Evolutionary conservation across 1,139 yeast species (phyloP), one percentile per base, ranked within the genome.

Genomic region (Hansenula lynferdii): DNA sequence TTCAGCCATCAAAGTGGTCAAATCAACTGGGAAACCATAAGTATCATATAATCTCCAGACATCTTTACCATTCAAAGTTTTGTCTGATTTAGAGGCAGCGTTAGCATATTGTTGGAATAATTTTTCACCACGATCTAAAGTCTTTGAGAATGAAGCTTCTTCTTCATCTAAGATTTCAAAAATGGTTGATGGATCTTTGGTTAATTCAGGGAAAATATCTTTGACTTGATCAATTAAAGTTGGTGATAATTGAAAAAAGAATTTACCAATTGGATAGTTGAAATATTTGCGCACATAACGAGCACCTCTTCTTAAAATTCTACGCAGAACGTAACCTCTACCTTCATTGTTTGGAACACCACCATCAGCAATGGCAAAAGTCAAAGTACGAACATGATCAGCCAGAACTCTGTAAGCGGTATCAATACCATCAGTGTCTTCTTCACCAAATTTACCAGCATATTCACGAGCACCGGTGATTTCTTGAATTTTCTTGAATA

Each of bases 301-400:
- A 34, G 96, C 86, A 56, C 98, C 99, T 71, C 99, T 84, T 72
- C 99, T 85, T 57, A 92, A 73, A 53, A 92, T 89, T 69, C 99
- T 84, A 70, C 99, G 83, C 59, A 92, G 70, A 29, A 92, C 99
- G 57, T 92, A 92, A 52, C 99, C 99, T 68, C 98, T 84, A 55
- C 99, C 99, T 61, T 92, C 98, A 58, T 90, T 92, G 67, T 92
- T 92, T 57, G 99, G 99, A 41, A 94, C 97, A 56, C 98, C 98
- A 55, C 99, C 99, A 63, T 92, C 99, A 36, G 96, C 85, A 48
- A 92, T 75, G 39, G 99, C 97, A 64, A 92, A 86, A 4, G 96
- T 86, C 59, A 94, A 74, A 24, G 99, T 92, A 68, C 99, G 81
- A 32, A 92, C 97, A 62, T 92, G 99, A 65, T 92, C 99, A 41